Percentiles rank a stretch among this genome's conserved stretches.
Evolutionary conservation across 148 eudicot species (phyloP).

Genomic region (Euryodendron excelsum): DNA sequence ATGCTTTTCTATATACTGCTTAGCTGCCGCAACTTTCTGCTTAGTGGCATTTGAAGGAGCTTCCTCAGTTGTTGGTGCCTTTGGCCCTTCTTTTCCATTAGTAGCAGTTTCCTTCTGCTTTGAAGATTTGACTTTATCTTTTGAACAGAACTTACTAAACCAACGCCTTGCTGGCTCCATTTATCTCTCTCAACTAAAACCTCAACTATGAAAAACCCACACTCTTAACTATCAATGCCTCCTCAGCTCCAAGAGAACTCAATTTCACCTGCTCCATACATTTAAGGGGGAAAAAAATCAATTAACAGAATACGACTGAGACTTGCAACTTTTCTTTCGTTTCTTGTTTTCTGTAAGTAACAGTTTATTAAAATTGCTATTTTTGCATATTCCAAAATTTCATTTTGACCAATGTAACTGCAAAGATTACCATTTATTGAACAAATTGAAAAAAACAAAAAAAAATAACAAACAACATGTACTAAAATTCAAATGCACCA

Average conservation of each 20-base stretch:
- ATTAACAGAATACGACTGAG: neutral
- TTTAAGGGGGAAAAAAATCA: neutral
- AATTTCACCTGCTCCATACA: neutral
- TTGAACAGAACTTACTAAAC: conserved; percentile 50
- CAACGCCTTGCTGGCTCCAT: conserved; percentile 78
- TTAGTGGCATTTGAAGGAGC: conserved; percentile 84
- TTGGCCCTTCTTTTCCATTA: conserved; percentile 64
- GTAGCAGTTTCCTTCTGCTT: conserved; percentile 55
- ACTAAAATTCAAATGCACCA: no score
- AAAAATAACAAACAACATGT: no score
- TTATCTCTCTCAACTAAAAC: neutral
- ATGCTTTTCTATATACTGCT: conserved; percentile 96
- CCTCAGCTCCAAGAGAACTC: neutral
- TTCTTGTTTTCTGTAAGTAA: no score
- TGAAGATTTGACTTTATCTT: conserved; percentile 61
- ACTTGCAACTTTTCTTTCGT: no score
- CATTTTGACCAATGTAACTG: neutral
- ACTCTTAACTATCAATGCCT: neutral
- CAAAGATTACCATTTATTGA: no score
- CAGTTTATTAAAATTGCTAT: neutral
- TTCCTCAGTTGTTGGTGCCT: conserved; percentile 56
- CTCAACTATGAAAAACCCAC: conserved; percentile 10
- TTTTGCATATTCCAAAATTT: neutral
- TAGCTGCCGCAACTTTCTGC: conserved; percentile 96
- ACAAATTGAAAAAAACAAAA: no score